phyloP scores from a whole-genome alignment of 768 basidiomycete genomes.

The Termitomyces bulborhizus region DNA sequence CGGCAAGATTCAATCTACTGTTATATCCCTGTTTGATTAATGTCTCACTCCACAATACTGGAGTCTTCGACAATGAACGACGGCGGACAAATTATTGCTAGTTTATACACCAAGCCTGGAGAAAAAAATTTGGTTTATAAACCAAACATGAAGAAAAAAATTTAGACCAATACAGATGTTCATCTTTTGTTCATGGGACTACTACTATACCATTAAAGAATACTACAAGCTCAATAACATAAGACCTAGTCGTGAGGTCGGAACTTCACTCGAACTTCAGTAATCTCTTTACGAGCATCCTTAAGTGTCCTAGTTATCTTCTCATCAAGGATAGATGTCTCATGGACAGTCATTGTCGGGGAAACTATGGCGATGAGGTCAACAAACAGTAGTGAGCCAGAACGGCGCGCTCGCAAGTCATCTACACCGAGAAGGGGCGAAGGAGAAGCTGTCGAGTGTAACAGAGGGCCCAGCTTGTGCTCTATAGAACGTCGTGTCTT shows the following conservation, averaged over 20 bases:
- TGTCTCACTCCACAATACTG: neutral
- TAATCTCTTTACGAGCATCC: conserved; percentile 54
- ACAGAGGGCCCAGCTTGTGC: conserved; percentile 50
- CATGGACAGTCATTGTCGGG: conserved; percentile 45
- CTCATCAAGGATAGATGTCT: conserved; percentile 55
- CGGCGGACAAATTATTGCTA: neutral
- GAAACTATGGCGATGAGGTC: conserved; percentile 77
- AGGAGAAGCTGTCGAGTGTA: conserved; percentile 23
- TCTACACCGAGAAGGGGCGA: conserved; percentile 37
- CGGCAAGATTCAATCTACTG: conserved; percentile 55
- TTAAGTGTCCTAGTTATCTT: conserved; percentile 52
- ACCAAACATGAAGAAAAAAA: too few species aligned
- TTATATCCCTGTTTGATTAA: conserved; percentile 46
- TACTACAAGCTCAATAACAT: neutral
- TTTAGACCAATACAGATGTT: too few species aligned
- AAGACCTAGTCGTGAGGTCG: conserved; percentile 21
- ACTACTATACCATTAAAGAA: conserved; percentile 6
- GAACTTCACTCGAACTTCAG: conserved; percentile 69
- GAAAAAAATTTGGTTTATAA: neutral
- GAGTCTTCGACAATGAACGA: neutral
- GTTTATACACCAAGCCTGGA: neutral
- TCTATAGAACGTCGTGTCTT: conserved; percentile 47
- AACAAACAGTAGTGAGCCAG: conserved; percentile 77
- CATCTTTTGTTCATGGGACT: neutral
- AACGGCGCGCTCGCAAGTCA: conserved; percentile 65